Percentiles rank a stretch among this genome's conserved stretches.
phyloP scores from a whole-genome alignment of 331 rosid species.

The Rosa hybrid region DNA sequence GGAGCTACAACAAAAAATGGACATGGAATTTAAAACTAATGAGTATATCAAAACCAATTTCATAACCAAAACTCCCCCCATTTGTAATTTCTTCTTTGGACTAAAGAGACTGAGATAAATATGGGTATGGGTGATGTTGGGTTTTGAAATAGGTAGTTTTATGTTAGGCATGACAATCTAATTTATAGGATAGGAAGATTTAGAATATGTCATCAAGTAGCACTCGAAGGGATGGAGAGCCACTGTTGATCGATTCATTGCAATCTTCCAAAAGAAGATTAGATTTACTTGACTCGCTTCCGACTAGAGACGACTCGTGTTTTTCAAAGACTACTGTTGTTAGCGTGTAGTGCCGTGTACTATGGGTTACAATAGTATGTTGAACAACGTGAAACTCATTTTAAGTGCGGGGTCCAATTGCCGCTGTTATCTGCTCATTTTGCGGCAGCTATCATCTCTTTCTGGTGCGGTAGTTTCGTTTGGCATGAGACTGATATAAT shows the following conservation, averaged over 20 bases:
- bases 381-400: no score
- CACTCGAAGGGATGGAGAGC: background rate
- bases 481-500: no score
- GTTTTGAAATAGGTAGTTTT: background rate
- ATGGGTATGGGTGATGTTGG: background rate
- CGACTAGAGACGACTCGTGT: background rate
- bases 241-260: background rate
- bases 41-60: background rate
- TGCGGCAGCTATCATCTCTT: no score
- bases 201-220: background rate
- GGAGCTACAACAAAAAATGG: background rate
- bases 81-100: background rate
- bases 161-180: background rate
- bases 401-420: no score
- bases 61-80: background rate
- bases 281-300: background rate
- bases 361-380: no score
- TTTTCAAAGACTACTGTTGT: background rate
- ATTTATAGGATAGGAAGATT: background rate
- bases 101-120: background rate
- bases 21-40: background rate
- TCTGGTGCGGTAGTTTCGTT: no score
- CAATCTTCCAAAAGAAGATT: background rate
- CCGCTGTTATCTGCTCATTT: no score
- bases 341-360: no score